Evolutionary conservation across 78 protist species (phyloP).

Genomic region (Dictyostelium firmibasis): DNA sequence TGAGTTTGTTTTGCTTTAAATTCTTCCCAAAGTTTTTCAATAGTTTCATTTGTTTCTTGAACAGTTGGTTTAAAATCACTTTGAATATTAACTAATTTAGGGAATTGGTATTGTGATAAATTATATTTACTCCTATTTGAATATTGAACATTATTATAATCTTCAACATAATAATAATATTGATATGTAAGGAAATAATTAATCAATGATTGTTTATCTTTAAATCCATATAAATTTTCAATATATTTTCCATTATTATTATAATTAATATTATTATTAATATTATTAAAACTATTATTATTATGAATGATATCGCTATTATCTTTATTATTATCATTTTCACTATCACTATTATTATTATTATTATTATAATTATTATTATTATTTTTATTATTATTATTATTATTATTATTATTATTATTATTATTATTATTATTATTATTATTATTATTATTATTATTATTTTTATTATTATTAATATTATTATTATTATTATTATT

Average conservation of each 20-base stretch:
- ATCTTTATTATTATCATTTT: not conserved
- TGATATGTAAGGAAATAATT: slow-evolving; percentile 2
- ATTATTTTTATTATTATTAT: not conserved
- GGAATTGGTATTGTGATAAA: not conserved
- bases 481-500: no score
- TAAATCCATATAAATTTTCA: not conserved
- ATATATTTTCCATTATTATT: not conserved
- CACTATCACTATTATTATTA: not conserved
- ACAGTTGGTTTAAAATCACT: not conserved
- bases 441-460: no score
- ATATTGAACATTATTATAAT: not conserved
- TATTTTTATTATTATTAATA: no score
- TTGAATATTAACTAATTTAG: not conserved
- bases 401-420: not conserved
- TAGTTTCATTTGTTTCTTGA: not conserved
- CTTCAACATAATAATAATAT: not conserved
- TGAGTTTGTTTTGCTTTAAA: no score
- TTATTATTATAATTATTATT: not conserved
- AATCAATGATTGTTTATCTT: not conserved
- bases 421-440: no score
- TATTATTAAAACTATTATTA: not conserved
- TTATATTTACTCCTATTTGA: not conserved
- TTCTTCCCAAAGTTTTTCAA: no score
- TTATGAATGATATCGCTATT: not conserved
- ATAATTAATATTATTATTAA: not conserved